These are phyloP conservation scores for Aulographum hederae DNA, from an alignment of 2,329 filamentous ascomycete genomes.

Conservation along the genomic window DNA sequence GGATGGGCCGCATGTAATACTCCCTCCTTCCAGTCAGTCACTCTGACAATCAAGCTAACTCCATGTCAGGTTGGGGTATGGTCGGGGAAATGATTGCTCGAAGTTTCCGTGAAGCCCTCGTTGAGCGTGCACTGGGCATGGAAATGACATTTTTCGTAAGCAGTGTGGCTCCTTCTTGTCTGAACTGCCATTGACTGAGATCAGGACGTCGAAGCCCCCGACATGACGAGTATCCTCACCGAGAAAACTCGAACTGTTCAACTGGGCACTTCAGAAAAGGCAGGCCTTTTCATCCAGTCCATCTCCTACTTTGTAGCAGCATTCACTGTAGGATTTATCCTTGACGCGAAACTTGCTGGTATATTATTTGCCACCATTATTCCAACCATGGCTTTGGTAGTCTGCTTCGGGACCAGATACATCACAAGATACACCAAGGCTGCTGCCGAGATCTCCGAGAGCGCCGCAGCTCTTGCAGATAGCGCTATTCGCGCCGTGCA, in stretches of 20 bases:
- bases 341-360: slow-evolving; percentile 41
- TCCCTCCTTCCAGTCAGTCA: too few relatives aligned
- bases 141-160: slow-evolving; percentile 34
- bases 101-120: slow-evolving; percentile 25
- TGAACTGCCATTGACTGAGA: too few relatives aligned
- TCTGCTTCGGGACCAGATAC: slow-evolving; percentile 35
- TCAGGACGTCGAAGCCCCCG: slow-evolving; percentile 29
- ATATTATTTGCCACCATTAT: slow-evolving; percentile 43
- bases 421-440: slow-evolving; percentile 31
- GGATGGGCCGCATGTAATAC: slow-evolving; percentile 29
- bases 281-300: slow-evolving; percentile 43
- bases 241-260: slow-evolving; percentile 44
- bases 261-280: slow-evolving; percentile 51
- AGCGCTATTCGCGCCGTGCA: slow-evolving; percentile 41
- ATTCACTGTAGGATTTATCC: slow-evolving; percentile 49
- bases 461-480: slow-evolving; percentile 43
- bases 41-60: too few relatives aligned
- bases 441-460: slow-evolving; percentile 34
- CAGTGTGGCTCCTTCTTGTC: too few relatives aligned
- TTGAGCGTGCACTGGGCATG: slow-evolving; percentile 29
- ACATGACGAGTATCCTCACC: slow-evolving; percentile 27
- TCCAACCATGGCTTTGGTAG: slow-evolving; percentile 43
- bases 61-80: slow-evolving; percentile 31
- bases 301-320: slow-evolving; percentile 49
- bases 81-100: slow-evolving; percentile 30